A percentile compares a stretch with the other conserved stretches of the same genome.
These are phyloP conservation scores for Rhodotorula sp. DNA, from an alignment of 1,284 basidiomycete genomes.

Conservation along the genomic window DNA sequence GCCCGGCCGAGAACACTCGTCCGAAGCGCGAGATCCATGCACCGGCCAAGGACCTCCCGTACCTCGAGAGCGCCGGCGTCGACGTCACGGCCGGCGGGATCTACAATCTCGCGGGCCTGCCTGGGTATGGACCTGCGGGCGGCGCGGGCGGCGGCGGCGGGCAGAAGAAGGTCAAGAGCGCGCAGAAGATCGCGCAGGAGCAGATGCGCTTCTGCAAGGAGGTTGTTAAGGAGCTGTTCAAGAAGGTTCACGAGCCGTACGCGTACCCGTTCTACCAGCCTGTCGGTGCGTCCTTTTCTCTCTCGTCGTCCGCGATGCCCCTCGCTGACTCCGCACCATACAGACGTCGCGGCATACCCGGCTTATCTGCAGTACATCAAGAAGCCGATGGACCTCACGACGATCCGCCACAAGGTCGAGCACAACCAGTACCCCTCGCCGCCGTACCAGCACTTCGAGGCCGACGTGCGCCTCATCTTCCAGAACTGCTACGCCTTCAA, in stretches of 20 bases:
- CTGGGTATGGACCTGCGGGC: not conserved
- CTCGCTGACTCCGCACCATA: constrained; percentile 6
- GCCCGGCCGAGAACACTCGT: constrained; percentile 63
- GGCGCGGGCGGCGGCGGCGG: not conserved
- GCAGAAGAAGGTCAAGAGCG: constrained; percentile 19
- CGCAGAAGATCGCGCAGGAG: constrained; percentile 65
- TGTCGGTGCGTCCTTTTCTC: constrained; percentile 65
- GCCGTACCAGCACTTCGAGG: constrained; percentile 80
- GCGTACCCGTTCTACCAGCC: constrained; percentile 90
- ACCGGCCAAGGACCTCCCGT: constrained; percentile 85
- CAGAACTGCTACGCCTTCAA: constrained; percentile 93
- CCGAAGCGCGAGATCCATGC: constrained; percentile 98
- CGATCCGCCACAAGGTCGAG: constrained; percentile 81
- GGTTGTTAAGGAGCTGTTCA: constrained; percentile 72
- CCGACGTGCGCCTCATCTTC: constrained; percentile 92
- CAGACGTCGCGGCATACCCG: constrained; percentile 72
- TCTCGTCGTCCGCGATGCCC: not conserved
- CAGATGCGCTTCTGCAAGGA: constrained; percentile 82
- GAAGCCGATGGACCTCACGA: constrained; percentile 91
- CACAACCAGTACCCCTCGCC: constrained; percentile 69
- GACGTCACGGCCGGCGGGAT: constrained; percentile 44
- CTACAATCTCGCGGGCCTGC: constrained; percentile 12
- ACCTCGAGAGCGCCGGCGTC: constrained; percentile 59
- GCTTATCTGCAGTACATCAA: constrained; percentile 84
- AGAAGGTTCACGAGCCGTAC: constrained; percentile 72